phyloP scores from a whole-genome alignment of 2,329 filamentous ascomycete species.

The Leptoxyphium fumago region DNA sequence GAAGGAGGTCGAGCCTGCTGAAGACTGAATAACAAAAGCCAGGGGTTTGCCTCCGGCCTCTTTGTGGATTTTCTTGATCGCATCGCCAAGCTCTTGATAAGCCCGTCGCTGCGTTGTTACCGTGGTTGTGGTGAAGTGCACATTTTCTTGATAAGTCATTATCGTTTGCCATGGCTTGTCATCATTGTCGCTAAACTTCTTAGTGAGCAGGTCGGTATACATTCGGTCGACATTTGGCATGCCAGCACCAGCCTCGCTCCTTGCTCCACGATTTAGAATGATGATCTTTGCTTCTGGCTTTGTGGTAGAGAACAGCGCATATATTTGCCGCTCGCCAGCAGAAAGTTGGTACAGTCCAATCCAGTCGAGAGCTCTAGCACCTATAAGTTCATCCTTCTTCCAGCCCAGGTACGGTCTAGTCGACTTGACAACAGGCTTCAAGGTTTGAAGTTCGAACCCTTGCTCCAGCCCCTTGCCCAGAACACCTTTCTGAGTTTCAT shows the following conservation, averaged over 20 bases:
- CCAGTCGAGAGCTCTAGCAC: constrained; percentile 48
- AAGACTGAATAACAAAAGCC: constrained; percentile 56
- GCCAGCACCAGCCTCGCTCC: constrained; percentile 54
- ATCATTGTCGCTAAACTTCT: constrained; percentile 49
- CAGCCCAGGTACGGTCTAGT: constrained; percentile 55
- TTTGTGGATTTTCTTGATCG: constrained; percentile 78
- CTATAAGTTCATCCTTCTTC: constrained; percentile 37
- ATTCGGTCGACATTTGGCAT: constrained; percentile 83
- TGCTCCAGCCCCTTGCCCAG: constrained; percentile 85
- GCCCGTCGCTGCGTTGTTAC: constrained; percentile 84
- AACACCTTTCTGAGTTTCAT: constrained; percentile 77
- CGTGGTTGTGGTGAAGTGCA: constrained; percentile 75
- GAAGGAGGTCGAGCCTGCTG: constrained; percentile 39
- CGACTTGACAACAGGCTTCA: constrained; percentile 47
- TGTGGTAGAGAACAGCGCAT: constrained; percentile 78
- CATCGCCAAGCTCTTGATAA: constrained; percentile 71
- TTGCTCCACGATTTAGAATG: constrained; percentile 61
- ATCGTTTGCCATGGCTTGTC: constrained; percentile 63
- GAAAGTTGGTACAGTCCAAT: constrained; percentile 88
- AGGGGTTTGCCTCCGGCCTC: constrained; percentile 70
- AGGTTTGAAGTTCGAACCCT: constrained; percentile 71
- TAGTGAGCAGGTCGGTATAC: constrained; percentile 61
- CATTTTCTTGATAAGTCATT: constrained; percentile 72
- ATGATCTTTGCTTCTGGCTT: constrained; percentile 70
- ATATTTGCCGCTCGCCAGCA: constrained; percentile 81